phyloP scores from a whole-genome alignment of 1,139 yeast species.

The Candida albicans region DNA sequence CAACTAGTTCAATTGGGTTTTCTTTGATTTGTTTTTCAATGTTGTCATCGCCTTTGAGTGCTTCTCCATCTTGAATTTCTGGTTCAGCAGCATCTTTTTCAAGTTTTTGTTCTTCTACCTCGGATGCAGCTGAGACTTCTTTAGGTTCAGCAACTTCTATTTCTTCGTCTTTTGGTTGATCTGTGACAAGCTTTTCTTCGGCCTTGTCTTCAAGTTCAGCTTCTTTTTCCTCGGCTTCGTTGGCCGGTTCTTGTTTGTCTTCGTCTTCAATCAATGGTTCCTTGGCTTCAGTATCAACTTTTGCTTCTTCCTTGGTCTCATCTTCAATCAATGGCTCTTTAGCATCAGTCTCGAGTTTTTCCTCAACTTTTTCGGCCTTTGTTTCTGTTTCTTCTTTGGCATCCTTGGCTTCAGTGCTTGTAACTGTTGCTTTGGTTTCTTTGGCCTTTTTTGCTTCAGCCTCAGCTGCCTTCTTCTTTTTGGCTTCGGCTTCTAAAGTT shows the following conservation, averaged over 20 bases:
- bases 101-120: slow-evolving; percentile 1
- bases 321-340: slow-evolving; percentile 9
- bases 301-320: slow-evolving; percentile 3
- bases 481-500: slow-evolving; percentile 36
- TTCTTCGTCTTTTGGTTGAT: not conserved
- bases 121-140: slow-evolving; percentile 8
- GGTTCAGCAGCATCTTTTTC: slow-evolving; percentile 7
- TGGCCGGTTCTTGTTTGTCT: not conserved
- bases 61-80: not conserved
- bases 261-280: not conserved
- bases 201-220: slow-evolving; percentile 6
- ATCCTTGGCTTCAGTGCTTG: slow-evolving; percentile 7
- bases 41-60: slow-evolving; percentile 20
- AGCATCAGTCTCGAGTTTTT: slow-evolving; percentile 3
- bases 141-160: slow-evolving; percentile 6
- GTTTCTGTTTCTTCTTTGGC: slow-evolving; percentile 10
- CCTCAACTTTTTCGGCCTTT: slow-evolving; percentile 11
- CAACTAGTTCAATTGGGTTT: slow-evolving; percentile 33
- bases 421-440: slow-evolving; percentile 7
- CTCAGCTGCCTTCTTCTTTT: slow-evolving; percentile 16
- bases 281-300: not conserved
- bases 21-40: slow-evolving; percentile 27
- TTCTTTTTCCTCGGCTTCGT: not conserved
- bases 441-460: slow-evolving; percentile 10
- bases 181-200: slow-evolving; percentile 2